phyloP scores from a whole-genome alignment of 1,139 yeast species.

The Blastobotrys malaysiensis region DNA sequence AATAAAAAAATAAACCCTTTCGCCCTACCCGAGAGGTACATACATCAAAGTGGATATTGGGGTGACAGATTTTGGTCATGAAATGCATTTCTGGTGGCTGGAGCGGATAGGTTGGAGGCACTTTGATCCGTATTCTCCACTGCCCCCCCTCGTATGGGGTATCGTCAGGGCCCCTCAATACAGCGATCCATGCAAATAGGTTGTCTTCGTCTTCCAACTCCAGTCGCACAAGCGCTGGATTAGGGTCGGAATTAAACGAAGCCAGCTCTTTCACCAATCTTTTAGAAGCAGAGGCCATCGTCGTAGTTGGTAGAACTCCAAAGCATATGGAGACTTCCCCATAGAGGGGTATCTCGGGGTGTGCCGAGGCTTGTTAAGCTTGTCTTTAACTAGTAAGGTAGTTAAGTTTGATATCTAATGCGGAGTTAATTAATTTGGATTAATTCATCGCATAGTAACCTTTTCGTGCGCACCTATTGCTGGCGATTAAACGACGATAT shows the following conservation, averaged over 20 bases:
- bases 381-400: no score
- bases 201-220: conserved; percentile 46
- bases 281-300: conserved; percentile 20
- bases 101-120: conserved; percentile 59
- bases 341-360: not conserved
- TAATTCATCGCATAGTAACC: no score
- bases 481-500: no score
- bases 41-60: conserved; percentile 55
- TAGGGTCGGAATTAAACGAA: conserved; percentile 35
- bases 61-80: conserved; percentile 57
- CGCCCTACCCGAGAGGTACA: conserved; percentile 10
- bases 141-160: conserved; percentile 47
- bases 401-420: not conserved
- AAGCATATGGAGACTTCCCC: not conserved
- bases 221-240: conserved; percentile 34
- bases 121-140: conserved; percentile 51
- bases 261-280: conserved; percentile 45
- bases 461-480: no score
- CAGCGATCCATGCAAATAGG: conserved; percentile 55
- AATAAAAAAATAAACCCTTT: not conserved
- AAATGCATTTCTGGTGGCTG: conserved; percentile 64
- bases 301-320: not conserved
- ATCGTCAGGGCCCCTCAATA: conserved; percentile 51
- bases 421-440: no score
- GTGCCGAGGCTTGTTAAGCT: not conserved